Base-by-base conservation (phyloP, 805 yeast genomes). In the Diddensiella santjacobensis region DNA sequence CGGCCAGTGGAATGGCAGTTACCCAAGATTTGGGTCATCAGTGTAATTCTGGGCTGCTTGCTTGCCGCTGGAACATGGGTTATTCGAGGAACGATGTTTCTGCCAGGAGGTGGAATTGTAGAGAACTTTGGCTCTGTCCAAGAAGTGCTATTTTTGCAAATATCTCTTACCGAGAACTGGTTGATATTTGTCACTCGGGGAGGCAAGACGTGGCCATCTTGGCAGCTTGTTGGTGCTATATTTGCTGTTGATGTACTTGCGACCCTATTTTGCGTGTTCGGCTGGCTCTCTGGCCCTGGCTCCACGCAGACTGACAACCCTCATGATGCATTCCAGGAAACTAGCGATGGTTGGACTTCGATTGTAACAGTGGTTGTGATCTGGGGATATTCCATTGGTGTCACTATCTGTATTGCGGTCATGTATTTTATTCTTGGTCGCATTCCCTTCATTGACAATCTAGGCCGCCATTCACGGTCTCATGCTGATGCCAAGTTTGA, bases 11-110 rank as follows among this genome's bases (percentile, higher is more conserved):
- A 88, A 74, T 88, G 96, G 96, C 88, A 88, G 84, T 74, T 85
- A 67, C 96, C 96, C 74, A 85, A 95, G 85, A 80, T 88, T 74
- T 88, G 96, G 96, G 93, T 95, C 79, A 84, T 88, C 89, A 88
- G 96, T 60, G 80, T 87, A 60, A 68, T 88, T 63, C 79, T 88
- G 73, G 96, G 96, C 74, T 59, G 79, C 46, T 79, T 88, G 58
- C 80, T 88, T 70, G 96, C 96, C 67, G 64, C 86, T 61, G 96
- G 93, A 79, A 81, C 96, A 60, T 88, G 96, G 96, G 87, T 88
- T 66, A 78, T 91, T 68, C 84, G 90, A 74, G 88, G 95, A 65
- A 83, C 95, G 56, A 85, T 88, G 95, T 87, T 87, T 80, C 72
- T 87, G 78, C 79, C 80, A 66, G 63, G 63, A 62, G 71, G 71